These are phyloP conservation scores for Ceratopteris richardii DNA, from an alignment of 75 land plant genomes.

Conservation along the genomic window DNA sequence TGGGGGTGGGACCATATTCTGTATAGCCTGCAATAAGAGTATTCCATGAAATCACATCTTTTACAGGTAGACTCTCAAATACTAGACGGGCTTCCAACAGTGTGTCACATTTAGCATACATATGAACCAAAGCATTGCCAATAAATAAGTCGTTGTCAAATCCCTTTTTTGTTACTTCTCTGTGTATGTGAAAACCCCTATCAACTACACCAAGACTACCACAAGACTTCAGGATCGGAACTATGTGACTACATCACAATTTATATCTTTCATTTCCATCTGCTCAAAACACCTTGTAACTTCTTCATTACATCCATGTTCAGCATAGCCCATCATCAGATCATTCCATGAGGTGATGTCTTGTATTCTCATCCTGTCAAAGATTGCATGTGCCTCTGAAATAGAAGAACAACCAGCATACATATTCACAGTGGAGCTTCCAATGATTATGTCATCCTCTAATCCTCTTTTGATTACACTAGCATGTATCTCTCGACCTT, in stretches of 20 bases:
- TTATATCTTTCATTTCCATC: slow-evolving; percentile 23
- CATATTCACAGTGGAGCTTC: slow-evolving; percentile 27
- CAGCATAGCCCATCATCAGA: slow-evolving; percentile 37
- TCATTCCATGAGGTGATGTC: slow-evolving; percentile 31
- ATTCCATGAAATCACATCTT: slow-evolving; percentile 15
- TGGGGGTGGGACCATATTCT: background rate
- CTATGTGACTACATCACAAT: slow-evolving; percentile 29
- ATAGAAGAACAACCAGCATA: slow-evolving; percentile 27
- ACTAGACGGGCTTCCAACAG: slow-evolving; percentile 1
- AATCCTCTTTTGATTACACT: slow-evolving; percentile 16
- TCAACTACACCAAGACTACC: slow-evolving; percentile 30
- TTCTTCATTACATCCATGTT: slow-evolving; percentile 22
- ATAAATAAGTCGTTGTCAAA: slow-evolving; percentile 30
- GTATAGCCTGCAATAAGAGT: slow-evolving; percentile 11
- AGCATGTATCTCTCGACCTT: slow-evolving; percentile 27
- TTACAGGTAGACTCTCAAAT: slow-evolving; percentile 11
- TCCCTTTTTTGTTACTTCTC: slow-evolving; percentile 29
- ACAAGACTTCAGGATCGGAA: slow-evolving; percentile 47
- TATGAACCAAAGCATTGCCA: slow-evolving; percentile 47
- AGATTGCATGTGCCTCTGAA: slow-evolving; percentile 18
- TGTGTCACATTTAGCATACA: slow-evolving; percentile 20
- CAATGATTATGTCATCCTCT: slow-evolving; percentile 22
- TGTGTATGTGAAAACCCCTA: slow-evolving; percentile 43
- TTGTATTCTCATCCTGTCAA: slow-evolving; percentile 25
- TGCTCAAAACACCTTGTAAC: slow-evolving; percentile 30